Conservation (phyloP, 2,329 filamentous ascomycete species). For the Diatrype stigma region DNA sequence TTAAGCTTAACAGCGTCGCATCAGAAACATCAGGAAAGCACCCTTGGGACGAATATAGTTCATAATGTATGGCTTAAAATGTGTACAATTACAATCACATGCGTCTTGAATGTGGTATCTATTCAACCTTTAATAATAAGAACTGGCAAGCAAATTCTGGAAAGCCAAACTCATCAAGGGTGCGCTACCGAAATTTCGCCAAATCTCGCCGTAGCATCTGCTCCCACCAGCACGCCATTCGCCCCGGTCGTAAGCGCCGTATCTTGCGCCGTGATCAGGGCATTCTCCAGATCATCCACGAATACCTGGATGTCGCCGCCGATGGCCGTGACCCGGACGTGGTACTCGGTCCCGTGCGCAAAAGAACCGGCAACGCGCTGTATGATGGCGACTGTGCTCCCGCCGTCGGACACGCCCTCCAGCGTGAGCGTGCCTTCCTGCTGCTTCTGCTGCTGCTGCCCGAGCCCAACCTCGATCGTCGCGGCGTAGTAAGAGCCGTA, state of each 20-base stretch:
- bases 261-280: constrained; percentile 18
- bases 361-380: background rate
- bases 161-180: constrained; percentile 5
- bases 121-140: too few species aligned
- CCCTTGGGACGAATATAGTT: too few species aligned
- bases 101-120: too few species aligned
- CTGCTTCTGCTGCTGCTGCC: too few species aligned
- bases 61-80: too few species aligned
- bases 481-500: constrained; percentile 28
- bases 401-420: constrained; percentile 9
- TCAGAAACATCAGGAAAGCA: too few species aligned
- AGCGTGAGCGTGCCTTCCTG: constrained; percentile 8
- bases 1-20: too few species aligned
- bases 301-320: constrained; percentile 23
- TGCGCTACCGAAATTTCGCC: constrained; percentile 24
- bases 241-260: constrained; percentile 15
- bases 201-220: constrained; percentile 16
- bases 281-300: constrained; percentile 18
- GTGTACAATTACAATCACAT: too few species aligned
- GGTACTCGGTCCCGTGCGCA: constrained; percentile 10
- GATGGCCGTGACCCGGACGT: constrained; percentile 21
- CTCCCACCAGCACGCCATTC: constrained; percentile 21
- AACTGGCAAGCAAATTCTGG: background rate
- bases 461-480: constrained; percentile 20
- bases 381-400: constrained; percentile 3